Percentiles rank a stretch among this genome's conserved stretches.
These are phyloP conservation scores for Ogataea haglerorum DNA, from an alignment of 805 yeast genomes.

Conservation along the genomic window DNA sequence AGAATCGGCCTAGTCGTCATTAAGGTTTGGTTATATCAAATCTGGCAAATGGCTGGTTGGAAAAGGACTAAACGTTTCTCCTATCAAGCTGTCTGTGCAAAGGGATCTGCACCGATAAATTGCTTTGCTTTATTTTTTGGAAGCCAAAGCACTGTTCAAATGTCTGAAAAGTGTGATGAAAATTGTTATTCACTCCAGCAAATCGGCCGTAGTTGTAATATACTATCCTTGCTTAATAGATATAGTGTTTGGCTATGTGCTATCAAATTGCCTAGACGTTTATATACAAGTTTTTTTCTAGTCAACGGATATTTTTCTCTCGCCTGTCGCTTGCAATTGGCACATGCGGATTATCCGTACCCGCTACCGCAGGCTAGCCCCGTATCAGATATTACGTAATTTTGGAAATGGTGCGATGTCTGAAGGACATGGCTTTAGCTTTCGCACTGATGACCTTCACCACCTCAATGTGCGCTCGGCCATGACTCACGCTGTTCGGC, in stretches of 20 bases:
- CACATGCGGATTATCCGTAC: background rate
- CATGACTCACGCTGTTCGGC: conserved; percentile 2
- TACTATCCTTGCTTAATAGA: conserved; percentile 1
- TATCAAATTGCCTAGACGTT: background rate
- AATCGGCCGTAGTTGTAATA: background rate
- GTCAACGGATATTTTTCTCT: background rate
- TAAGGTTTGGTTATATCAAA: background rate
- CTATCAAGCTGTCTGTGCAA: background rate
- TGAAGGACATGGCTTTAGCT: too few species aligned
- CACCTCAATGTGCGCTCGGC: background rate
- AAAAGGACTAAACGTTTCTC: background rate
- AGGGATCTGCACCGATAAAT: conserved; percentile 1
- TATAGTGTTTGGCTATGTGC: background rate
- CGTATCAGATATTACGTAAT: background rate
- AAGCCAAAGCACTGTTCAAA: conserved; percentile 1
- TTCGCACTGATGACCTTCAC: background rate
- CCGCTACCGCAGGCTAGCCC: background rate
- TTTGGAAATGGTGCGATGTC: background rate
- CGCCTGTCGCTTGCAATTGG: background rate
- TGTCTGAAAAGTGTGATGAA: conserved; percentile 7
- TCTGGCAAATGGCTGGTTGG: background rate
- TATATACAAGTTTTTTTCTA: background rate
- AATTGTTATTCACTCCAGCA: conserved; percentile 7
- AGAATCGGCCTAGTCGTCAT: conserved; percentile 5
- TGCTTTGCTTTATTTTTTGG: conserved; percentile 6